Evolutionary conservation across 768 basidiomycete genomes (phyloP).

Genomic region (Cystobasidium onofrii): DNA sequence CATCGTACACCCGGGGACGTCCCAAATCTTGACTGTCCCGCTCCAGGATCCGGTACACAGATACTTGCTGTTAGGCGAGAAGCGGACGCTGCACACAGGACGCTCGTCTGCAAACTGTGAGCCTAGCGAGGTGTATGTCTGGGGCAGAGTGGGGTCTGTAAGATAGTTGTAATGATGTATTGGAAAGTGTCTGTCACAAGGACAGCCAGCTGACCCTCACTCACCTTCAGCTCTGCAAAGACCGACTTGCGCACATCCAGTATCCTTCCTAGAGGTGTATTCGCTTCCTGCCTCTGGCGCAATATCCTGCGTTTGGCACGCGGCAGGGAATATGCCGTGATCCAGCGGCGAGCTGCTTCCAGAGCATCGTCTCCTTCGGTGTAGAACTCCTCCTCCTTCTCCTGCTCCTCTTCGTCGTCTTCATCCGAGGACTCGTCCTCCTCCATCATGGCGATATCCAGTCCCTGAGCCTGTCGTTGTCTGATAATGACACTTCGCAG

Average conservation of each 20-base stretch:
- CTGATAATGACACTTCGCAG: slow-evolving; percentile 45
- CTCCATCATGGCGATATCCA: slow-evolving; percentile 14
- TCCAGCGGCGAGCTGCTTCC: slow-evolving; percentile 68
- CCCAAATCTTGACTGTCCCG: slow-evolving; percentile 89
- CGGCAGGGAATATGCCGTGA: slow-evolving; percentile 81
- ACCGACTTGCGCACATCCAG: slow-evolving; percentile 88
- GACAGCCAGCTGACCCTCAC: slow-evolving; percentile 34
- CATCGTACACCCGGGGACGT: slow-evolving; percentile 78
- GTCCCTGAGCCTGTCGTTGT: slow-evolving; percentile 15
- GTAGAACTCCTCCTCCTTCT: slow-evolving; percentile 88
- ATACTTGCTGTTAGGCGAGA: slow-evolving; percentile 79
- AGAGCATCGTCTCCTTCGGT: slow-evolving; percentile 81
- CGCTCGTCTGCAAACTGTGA: slow-evolving; percentile 97
- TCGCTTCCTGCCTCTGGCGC: slow-evolving; percentile 83
- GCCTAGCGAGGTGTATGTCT: slow-evolving; percentile 81
- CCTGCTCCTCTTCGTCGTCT: slow-evolving; percentile 31
- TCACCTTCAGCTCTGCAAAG: slow-evolving; percentile 78
- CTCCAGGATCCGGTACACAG: slow-evolving; percentile 95
- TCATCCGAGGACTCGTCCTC: not conserved
- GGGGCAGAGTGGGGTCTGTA: too few species aligned
- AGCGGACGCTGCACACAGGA: slow-evolving; percentile 85
- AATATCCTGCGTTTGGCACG: slow-evolving; percentile 93
- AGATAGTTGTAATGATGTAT: too few species aligned
- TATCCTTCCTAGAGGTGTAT: slow-evolving; percentile 73
- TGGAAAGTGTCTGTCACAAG: too few species aligned